Base-by-base conservation (phyloP, 306 rosid species). In the Trichosanthes cucumerina region DNA sequence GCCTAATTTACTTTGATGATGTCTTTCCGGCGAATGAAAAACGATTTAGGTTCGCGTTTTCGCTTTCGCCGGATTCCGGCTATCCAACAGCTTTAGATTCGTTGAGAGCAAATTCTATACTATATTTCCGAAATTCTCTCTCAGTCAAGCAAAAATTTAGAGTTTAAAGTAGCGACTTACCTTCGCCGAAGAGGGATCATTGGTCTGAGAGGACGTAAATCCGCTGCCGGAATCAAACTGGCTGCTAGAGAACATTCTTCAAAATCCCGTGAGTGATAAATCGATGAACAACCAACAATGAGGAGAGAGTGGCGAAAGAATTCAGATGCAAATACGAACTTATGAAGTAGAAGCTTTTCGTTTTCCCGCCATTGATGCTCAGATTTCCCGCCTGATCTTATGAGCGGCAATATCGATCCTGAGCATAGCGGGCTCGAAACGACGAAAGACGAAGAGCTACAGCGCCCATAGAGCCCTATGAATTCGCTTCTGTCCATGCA, bases 181-280 rank as follows among this genome's bases (percentile, higher is more conserved):
- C 86, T 82, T 96, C 2, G 94, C 26, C 39, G 83, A 56, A 8
- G 92, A 78, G 10, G 96, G 83, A 28, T 96, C 98, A 76, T 89
- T 78, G 11, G 84, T 31, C 83, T 89, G 96, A 15, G 97, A 79
- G 24, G 90, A 21, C 87, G 81, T 83, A 80, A 91, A 91, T 7
- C 96, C 97, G 36, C 86, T 89, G 75, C 92, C 93, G 54, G 85
- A 4, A 5, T 96, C 98, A 43, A 90, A 89, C 88, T 92, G 99
- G 82, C 88, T 84, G 78, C 86, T 26, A 43, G 97, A 91, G 80
- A 86, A 91, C 99, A 92, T 96, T 92, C 56, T 72, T 13, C 24
- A 77, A 76, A 90, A 86, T 80, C 84, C 84, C 62, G 60, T 71
- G 83, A 83, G 36, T 65, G 75, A 80, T 75, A 84, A 53, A 49